Evolutionary conservation across 805 yeast genomes (phyloP).

Genomic region (Candida rishiriensis): DNA sequence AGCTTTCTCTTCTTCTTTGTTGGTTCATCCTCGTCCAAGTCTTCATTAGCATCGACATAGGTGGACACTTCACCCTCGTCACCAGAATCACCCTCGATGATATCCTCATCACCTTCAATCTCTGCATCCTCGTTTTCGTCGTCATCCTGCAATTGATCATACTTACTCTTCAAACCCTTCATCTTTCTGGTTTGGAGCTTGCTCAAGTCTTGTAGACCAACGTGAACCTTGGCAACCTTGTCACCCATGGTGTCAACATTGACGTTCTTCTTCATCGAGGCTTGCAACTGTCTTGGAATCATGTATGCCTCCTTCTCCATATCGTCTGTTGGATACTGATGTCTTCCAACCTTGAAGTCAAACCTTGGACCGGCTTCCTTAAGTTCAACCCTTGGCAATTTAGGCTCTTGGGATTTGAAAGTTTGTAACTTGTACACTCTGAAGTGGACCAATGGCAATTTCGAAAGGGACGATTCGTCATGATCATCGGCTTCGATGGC

Average conservation of each 20-base stretch:
- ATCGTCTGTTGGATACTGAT: constrained; percentile 77
- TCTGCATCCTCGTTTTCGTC: constrained; percentile 53
- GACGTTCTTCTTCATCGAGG: constrained; percentile 84
- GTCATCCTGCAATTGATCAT: constrained; percentile 60
- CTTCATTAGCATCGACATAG: constrained; percentile 25
- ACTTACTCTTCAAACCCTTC: constrained; percentile 92
- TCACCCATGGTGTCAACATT: constrained; percentile 89
- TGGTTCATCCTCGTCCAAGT: constrained; percentile 16
- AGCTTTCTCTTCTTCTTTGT: constrained; percentile 23
- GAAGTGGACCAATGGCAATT: constrained; percentile 78
- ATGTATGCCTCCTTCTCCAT: constrained; percentile 84
- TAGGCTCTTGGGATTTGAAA: constrained; percentile 70
- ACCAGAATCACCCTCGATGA: constrained; percentile 8
- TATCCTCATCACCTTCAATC: constrained; percentile 27
- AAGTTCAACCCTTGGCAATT: constrained; percentile 88
- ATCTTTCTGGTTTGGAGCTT: constrained; percentile 94
- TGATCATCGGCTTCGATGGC: constrained; percentile 72
- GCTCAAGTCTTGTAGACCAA: constrained; percentile 90
- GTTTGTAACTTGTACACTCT: constrained; percentile 88
- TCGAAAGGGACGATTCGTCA: constrained; percentile 51
- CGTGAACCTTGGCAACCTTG: constrained; percentile 92
- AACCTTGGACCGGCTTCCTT: constrained; percentile 95
- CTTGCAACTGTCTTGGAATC: constrained; percentile 75
- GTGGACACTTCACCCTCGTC: constrained; percentile 17
- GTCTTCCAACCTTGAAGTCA: constrained; percentile 88